Evolutionary conservation across 768 basidiomycete genomes (phyloP).

Genomic region (Infundibulicybe gibba): DNA sequence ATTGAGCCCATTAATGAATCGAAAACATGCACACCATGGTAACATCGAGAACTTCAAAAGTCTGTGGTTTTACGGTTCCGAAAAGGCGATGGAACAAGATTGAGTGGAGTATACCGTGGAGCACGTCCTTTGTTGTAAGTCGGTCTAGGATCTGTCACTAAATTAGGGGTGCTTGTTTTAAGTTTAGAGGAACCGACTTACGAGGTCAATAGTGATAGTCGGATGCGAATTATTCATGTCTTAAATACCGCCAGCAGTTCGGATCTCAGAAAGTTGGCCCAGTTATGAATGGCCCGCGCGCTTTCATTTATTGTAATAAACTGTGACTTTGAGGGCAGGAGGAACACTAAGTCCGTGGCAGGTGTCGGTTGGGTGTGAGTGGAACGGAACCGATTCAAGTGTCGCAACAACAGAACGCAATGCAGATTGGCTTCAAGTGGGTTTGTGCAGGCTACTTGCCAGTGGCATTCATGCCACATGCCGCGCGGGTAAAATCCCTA

Average conservation of each 20-base stretch:
- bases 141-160: constrained; percentile 79
- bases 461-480: too few species aligned
- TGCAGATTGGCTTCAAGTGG: too few species aligned
- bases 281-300: too few species aligned
- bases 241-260: background rate
- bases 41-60: constrained; percentile 78
- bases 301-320: too few species aligned
- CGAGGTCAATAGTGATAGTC: constrained; percentile 49
- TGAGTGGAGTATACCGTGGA: constrained; percentile 74
- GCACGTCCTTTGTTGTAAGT: constrained; percentile 66
- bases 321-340: too few species aligned
- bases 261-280: too few species aligned
- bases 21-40: constrained; percentile 60
- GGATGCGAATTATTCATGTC: constrained; percentile 24
- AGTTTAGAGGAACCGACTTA: constrained; percentile 11
- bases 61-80: constrained; percentile 73
- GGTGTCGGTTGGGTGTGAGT: too few species aligned
- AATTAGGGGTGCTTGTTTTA: background rate
- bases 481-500: too few species aligned
- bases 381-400: too few species aligned
- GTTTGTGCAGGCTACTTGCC: too few species aligned
- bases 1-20: background rate
- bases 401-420: too few species aligned
- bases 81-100: constrained; percentile 84
- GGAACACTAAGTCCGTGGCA: too few species aligned